A percentile compares a stretch with the other conserved stretches of the same genome.
Evolutionary conservation across 345 rosid genomes (phyloP).

Genomic region (Anacardium occidentale): DNA sequence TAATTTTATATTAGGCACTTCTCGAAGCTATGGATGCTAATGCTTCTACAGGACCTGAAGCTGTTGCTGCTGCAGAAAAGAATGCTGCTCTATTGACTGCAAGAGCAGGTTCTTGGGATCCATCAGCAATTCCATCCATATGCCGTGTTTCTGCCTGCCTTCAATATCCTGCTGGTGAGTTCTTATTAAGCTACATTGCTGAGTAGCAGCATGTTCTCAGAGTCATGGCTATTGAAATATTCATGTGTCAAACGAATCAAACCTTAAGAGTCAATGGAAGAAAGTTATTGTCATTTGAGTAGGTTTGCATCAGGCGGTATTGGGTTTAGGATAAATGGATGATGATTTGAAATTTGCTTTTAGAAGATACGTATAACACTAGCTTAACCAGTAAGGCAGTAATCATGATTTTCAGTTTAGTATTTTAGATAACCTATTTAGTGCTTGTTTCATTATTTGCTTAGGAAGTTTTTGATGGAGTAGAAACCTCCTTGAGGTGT

Average conservation of each 20-base stretch:
- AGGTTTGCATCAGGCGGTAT: neutral
- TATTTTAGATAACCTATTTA: neutral
- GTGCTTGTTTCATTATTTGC: neutral
- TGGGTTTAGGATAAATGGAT: too few species aligned
- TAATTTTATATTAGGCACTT: slow-evolving; percentile 65
- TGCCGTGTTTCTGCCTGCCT: slow-evolving; percentile 95
- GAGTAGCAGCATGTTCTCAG: too few species aligned
- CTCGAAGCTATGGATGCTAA: slow-evolving; percentile 82
- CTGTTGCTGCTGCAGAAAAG: slow-evolving; percentile 84
- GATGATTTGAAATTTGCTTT: neutral
- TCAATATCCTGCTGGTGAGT: slow-evolving; percentile 88
- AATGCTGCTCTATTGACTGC: slow-evolving; percentile 91
- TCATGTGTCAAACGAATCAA: neutral
- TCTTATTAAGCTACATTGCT: too few species aligned
- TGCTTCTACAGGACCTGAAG: slow-evolving; percentile 91
- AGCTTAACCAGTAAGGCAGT: neutral
- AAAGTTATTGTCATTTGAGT: neutral
- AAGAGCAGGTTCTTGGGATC: slow-evolving; percentile 98
- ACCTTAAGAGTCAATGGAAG: neutral
- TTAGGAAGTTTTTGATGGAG: neutral
- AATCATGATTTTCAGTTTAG: neutral
- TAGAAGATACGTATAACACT: neutral
- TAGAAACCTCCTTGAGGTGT: neutral
- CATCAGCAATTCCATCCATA: slow-evolving; percentile 96
- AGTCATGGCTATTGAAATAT: too few species aligned